Base-by-base conservation (phyloP, 1,284 basidiomycete genomes). In the Ceratobasidium sp. region DNA sequence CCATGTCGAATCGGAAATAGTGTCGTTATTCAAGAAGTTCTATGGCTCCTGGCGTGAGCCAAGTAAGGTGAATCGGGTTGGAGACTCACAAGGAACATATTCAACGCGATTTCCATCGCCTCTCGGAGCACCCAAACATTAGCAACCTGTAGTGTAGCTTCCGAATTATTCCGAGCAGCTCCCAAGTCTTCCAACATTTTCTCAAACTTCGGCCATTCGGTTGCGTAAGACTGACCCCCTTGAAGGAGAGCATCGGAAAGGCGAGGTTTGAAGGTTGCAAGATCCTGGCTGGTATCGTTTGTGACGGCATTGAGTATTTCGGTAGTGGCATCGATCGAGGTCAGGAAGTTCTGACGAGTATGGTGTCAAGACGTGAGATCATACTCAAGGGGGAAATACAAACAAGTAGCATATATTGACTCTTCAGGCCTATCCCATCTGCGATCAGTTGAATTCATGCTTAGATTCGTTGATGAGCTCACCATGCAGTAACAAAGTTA, bases 401-500 rank as follows among this genome's bases (percentile, higher is more conserved):
- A 44, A 76, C 73, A n/a, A 23, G 10, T 9, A 66, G 46, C 3
- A 76, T 15, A 9, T 67, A 20, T 39, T 76, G 73, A 39, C 23
- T 66, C 58, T 76, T 76, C 51, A 76, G 39, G 23, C 73, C 73
- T 75, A 26, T 15, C 3, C 15, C 12, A 12, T 23, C 18, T 23
- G 33, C 33, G 33, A 33, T 60, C 23, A 33, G 33, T 33, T 33
- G 33, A 33, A 33, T 33, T 33, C 33, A 4, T 33, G 33, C 33
- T 33, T 33, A 33, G 33, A 33, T 33, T 33, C 33, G 33, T 33
- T 33, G 33, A 1, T 13, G 6, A 3, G 26, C 33, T 40, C 12
- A 75, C 71, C 58, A 18, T 76, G 46, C 3, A 76, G 51, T 39
- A 76, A 28, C 23, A 76, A 61, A 18, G 67, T 76, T 39, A 67